Base-by-base conservation (phyloP, 1,284 basidiomycete genomes). In the Pseudozyma flocculosa region DNA sequence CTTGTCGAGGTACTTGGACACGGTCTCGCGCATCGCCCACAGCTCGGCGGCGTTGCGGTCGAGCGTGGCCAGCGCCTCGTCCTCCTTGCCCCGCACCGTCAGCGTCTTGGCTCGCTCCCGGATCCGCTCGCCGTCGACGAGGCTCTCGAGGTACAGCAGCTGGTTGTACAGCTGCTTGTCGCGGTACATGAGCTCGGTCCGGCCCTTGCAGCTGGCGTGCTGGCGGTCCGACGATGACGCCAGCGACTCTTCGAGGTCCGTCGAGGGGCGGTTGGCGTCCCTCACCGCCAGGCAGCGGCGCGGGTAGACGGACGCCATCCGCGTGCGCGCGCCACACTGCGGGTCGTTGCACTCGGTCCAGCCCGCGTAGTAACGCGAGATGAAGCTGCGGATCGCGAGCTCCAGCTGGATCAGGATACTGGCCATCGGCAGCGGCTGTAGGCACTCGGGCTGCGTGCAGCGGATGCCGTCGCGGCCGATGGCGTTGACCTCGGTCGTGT, bases 251-350 rank as follows among this genome's bases (percentile, higher is more conserved):
- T 29, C 26, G 7, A 29, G 26, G 26, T 29, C 26, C 7, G 26
- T 29, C 26, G 26, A 29, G 11, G 26, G 26, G 7, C 26, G 26
- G 30, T 55, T 59, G 15, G 50, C 37, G 24, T 64, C 61, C 53
- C 59, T 53, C n/a, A 60, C 30, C 15, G 65, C 72, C 17, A 75
- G 41, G 49, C 75, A 78, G 3, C 72, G 66, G 40, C 86, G 84
- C 9, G 91, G 91, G 78, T 93, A 95, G 0, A 97, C 91, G 39
- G 89, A 83, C 86, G 95, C 92, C 83, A 86, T 88, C 22, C 92
- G 83, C n/a, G 92, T 92, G 19, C 87, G 83, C 50, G 87, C 84
- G 10, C 85, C 85, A 76, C 95, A 99, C 2, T 86, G 88, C 26
- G 85, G 82, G 62, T 96, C 94, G 67, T 90, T 84, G 79, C 95